phyloP scores from a whole-genome alignment of 2,329 filamentous ascomycete species.

The Claviceps maximensis region DNA sequence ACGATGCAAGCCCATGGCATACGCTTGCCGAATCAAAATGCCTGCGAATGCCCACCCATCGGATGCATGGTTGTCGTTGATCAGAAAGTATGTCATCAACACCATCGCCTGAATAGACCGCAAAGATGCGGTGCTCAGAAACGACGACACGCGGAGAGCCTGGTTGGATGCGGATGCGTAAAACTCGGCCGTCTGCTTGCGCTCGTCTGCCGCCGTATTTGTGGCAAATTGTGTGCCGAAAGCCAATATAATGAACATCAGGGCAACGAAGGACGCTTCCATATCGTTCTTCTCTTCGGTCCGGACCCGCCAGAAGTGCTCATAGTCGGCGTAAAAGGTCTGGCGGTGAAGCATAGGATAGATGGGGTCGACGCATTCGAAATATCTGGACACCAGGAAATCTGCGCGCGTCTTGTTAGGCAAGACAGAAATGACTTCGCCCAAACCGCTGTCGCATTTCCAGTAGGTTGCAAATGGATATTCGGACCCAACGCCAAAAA shows the following conservation, averaged over 20 bases:
- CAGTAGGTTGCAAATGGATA: conserved; percentile 77
- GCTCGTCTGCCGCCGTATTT: conserved; percentile 41
- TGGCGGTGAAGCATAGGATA: conserved; percentile 70
- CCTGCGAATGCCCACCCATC: conserved; percentile 76
- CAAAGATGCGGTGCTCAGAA: conserved; percentile 61
- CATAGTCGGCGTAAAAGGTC: conserved; percentile 66
- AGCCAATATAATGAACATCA: conserved; percentile 66
- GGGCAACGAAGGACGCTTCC: conserved; percentile 56
- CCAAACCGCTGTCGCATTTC: conserved; percentile 63
- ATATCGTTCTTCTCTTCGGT: conserved; percentile 42
- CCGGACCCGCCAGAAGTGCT: conserved; percentile 58
- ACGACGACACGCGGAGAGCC: conserved; percentile 60
- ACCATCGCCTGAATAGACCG: conserved; percentile 70
- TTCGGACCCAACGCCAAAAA: conserved; percentile 68
- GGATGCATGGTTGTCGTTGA: conserved; percentile 74
- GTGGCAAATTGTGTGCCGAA: conserved; percentile 68
- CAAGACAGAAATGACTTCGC: conserved; percentile 62
- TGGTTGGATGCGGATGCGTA: conserved; percentile 72
- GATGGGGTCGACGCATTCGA: conserved; percentile 62
- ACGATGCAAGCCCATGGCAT: conserved; percentile 69
- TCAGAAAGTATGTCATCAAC: conserved; percentile 66
- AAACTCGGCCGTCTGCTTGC: conserved; percentile 67
- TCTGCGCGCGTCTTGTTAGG: conserved; percentile 67
- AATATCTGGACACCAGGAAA: conserved; percentile 50
- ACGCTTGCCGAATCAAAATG: conserved; percentile 63